A percentile compares a stretch with the other conserved stretches of the same genome.
These are phyloP conservation scores for Leishmania turanica DNA, from an alignment of 208 protist genomes.

Conservation along the genomic window DNA sequence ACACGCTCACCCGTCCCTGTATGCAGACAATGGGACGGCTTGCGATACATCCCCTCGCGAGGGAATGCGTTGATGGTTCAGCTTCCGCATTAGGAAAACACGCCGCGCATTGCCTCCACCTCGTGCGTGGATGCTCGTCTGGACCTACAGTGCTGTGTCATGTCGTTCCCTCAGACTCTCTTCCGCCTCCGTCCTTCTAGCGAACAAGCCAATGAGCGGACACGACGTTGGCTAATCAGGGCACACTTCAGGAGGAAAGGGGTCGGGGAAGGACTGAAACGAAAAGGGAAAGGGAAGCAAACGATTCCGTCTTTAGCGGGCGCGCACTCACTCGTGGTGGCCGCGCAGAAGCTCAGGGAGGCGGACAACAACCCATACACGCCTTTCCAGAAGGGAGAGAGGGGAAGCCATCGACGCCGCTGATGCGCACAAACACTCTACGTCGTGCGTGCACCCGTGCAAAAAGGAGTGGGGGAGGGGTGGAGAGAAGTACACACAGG, in stretches of 20 bases:
- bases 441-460: background rate
- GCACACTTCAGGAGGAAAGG: background rate
- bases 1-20: background rate
- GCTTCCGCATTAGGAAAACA: too few species aligned
- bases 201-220: background rate
- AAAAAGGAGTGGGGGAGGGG: background rate
- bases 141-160: too few species aligned
- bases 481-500: background rate
- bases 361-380: background rate
- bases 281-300: constrained; percentile 23
- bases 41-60: background rate
- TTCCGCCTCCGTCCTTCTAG: background rate
- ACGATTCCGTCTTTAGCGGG: background rate
- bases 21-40: background rate
- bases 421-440: background rate
- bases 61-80: background rate
- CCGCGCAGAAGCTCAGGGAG: background rate
- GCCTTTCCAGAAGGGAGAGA: background rate
- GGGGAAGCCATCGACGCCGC: background rate
- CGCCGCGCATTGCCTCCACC: background rate
- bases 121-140: background rate
- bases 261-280: background rate
- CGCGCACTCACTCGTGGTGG: background rate
- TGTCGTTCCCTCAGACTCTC: background rate
- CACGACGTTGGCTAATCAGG: background rate